Evolutionary conservation across 495 filamentous ascomycete species (phyloP).

Genomic region (Xylona heveae): DNA sequence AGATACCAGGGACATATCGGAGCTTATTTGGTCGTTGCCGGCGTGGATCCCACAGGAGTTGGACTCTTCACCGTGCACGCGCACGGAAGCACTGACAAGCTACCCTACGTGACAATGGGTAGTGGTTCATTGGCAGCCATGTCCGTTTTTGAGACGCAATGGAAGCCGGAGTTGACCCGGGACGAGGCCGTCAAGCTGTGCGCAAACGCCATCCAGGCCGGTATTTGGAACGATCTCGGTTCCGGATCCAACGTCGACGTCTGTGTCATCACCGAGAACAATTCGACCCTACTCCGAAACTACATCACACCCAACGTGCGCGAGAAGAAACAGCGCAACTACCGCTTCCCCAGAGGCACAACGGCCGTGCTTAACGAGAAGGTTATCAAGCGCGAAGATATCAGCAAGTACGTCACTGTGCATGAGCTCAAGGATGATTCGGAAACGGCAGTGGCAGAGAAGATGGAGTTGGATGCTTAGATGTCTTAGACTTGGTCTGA

Average conservation of each 20-base stretch:
- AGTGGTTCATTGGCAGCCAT: slow-evolving; percentile 90
- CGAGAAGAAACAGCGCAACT: slow-evolving; percentile 77
- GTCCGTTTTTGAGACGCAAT: slow-evolving; percentile 93
- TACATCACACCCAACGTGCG: slow-evolving; percentile 84
- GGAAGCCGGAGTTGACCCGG: slow-evolving; percentile 59
- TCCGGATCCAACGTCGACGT: slow-evolving; percentile 96
- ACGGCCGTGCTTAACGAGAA: slow-evolving; percentile 89
- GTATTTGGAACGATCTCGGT: slow-evolving; percentile 98
- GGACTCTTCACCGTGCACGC: slow-evolving; percentile 97
- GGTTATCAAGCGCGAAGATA: slow-evolving; percentile 75
- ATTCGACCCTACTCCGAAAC: slow-evolving; percentile 79
- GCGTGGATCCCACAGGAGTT: slow-evolving; percentile 90
- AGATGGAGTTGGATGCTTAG: slow-evolving; percentile 86
- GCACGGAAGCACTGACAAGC: slow-evolving; percentile 95
- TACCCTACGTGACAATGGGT: slow-evolving; percentile 99
- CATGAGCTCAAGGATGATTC: slow-evolving; percentile 52
- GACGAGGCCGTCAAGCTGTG: slow-evolving; percentile 70
- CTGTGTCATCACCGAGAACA: slow-evolving; percentile 79
- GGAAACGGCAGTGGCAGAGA: slow-evolving; percentile 44
- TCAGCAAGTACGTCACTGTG: slow-evolving; percentile 86
- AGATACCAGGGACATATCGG: slow-evolving; percentile 94
- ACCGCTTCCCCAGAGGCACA: slow-evolving; percentile 71
- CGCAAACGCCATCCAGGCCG: slow-evolving; percentile 76
- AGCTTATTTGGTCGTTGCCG: slow-evolving; percentile 93
- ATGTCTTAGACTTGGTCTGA: slow-evolving; percentile 1